phyloP scores from a whole-genome alignment of 2,329 filamentous ascomycete genomes.

The Aspergillus transmontanensis region DNA sequence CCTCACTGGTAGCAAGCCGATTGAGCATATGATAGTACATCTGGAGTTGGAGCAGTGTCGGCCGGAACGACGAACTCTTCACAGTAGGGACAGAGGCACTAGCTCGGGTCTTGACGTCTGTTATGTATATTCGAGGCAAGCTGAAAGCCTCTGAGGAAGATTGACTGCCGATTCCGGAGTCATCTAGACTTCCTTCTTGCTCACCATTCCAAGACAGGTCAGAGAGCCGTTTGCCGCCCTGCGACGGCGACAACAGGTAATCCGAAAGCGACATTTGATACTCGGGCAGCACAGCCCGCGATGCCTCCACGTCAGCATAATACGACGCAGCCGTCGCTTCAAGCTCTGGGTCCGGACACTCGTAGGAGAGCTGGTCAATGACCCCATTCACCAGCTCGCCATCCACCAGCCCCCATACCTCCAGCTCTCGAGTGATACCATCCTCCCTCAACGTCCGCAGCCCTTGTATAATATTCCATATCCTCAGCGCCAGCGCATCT shows the following conservation, averaged over 20 bases:
- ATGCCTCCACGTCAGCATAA: conserved; percentile 40
- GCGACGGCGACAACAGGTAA: conserved; percentile 43
- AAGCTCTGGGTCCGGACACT: conserved; percentile 71
- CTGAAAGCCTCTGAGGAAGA: conserved; percentile 24
- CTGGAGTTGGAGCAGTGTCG: conserved; percentile 83
- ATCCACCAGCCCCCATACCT: conserved; percentile 83
- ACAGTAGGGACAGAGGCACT: conserved; percentile 63
- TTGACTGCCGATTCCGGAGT: conserved; percentile 18
- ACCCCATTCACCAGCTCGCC: conserved; percentile 84
- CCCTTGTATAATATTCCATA: conserved; percentile 93
- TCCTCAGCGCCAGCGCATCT: conserved; percentile 76
- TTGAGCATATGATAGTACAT: conserved; percentile 86
- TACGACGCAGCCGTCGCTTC: conserved; percentile 60
- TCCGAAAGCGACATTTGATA: conserved; percentile 51
- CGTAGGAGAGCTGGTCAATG: conserved; percentile 81
- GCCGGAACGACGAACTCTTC: conserved; percentile 64
- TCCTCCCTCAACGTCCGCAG: conserved; percentile 71
- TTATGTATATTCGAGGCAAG: conserved; percentile 65
- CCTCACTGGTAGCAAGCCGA: conserved; percentile 66
- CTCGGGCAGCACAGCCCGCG: conserved; percentile 40
- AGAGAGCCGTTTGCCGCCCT: conserved; percentile 37
- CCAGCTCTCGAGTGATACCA: conserved; percentile 73
- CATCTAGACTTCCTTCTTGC: conserved; percentile 6
- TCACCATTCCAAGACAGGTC: conserved; percentile 30
- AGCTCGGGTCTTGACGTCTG: conserved; percentile 82